Conservation (phyloP, 192 early-diverging fungal genomes). For the Podila epicladia region DNA sequence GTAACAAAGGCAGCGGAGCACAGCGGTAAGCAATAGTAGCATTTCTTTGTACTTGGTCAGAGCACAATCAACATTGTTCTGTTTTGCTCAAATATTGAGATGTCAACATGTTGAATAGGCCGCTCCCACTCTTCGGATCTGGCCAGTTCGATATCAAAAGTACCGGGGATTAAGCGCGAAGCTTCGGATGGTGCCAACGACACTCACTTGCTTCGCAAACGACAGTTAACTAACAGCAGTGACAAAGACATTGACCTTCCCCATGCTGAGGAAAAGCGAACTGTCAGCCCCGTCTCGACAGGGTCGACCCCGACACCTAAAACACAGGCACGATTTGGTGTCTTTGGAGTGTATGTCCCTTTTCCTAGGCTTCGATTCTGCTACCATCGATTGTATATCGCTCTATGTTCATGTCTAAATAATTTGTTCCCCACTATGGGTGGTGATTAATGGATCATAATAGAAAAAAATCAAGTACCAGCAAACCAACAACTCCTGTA, state of each 20-base stretch:
- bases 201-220: not conserved
- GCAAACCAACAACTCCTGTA: too few relatives aligned
- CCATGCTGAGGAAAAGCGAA: not conserved
- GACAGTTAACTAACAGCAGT: not conserved
- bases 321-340: not conserved
- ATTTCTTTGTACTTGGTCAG: not conserved
- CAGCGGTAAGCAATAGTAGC: not conserved
- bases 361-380: not conserved
- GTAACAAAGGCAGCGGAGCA: constrained; percentile 17
- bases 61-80: not conserved
- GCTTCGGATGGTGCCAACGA: constrained; percentile 8
- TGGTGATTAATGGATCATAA: too few relatives aligned
- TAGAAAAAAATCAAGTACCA: too few relatives aligned
- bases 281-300: not conserved
- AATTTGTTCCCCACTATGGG: not conserved
- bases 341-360: not conserved
- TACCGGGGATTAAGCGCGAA: constrained; percentile 22
- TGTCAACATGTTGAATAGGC: not conserved
- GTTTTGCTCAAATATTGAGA: not conserved
- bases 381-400: not conserved
- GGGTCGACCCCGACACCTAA: not conserved
- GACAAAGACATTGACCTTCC: not conserved
- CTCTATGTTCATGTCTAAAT: not conserved
- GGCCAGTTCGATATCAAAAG: not conserved
- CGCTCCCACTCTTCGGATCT: not conserved